Evolutionary conservation across 768 basidiomycete species (phyloP), one percentile per base, ranked within the genome.

Genomic region (Piloderma croceum): DNA sequence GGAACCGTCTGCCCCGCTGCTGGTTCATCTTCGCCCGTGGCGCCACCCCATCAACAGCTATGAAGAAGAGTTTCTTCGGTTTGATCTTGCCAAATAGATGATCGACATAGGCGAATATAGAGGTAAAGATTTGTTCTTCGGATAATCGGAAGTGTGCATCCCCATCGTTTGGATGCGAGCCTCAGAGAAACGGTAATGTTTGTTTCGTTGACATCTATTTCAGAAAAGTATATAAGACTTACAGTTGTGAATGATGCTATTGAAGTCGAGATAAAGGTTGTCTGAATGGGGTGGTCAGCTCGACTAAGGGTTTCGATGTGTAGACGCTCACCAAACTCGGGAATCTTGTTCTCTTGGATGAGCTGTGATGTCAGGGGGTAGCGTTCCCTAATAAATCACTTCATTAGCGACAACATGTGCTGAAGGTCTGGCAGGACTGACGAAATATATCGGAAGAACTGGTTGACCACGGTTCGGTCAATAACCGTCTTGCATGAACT

Each of bases 21-120:
- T 98, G 94, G 59, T 99, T 99, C 94, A 97, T 96, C 75, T 99
- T 98, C 24, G 94, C 94, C 34, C 94, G 71, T 4, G 94, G 94
- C 0, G 94, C 94, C 11, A 97, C 93, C 35, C 94, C 94, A 59
- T 98, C 96, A 34, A 99, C 84, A 19, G 94, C 96, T 87, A 99
- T 94, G 64, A 96, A 98, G 63, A 98, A 97, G 10, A 96, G 69
- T 58, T 97, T 96, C 72, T 90, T 85, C 1, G 96, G 96, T 60
- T 93, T 97, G 47, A 99, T 97, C 68, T 93, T 97, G 22, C 83
- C 78, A 63, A 99, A 99, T 6, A 99, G 73, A 55, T 90, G 87
- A 67, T 97, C 92, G 44, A 98, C 90, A 67, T 99, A 99, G 39
- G 90, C 72, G 56, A 98, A 98, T 53, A 98, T 92, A 24, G 91